These are phyloP conservation scores for Hymenoscyphus linearis DNA, from an alignment of 2,329 filamentous ascomycete species.

Conservation along the genomic window DNA sequence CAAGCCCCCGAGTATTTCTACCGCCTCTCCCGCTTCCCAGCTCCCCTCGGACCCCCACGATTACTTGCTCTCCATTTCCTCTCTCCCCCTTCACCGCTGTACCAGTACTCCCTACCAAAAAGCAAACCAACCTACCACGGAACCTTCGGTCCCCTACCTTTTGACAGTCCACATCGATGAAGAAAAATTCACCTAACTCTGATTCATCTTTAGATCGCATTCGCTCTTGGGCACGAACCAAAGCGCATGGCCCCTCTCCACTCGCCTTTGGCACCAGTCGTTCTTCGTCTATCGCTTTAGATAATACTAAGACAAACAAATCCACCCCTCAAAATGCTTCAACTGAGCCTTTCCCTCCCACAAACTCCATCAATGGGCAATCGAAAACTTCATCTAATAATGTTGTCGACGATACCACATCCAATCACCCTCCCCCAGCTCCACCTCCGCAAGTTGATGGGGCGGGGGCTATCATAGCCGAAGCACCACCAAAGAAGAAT, in stretches of 20 bases:
- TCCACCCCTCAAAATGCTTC: constrained; percentile 21
- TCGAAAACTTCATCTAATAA: constrained; percentile 29
- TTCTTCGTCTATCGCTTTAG: constrained; percentile 36
- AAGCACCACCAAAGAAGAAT: constrained; percentile 26
- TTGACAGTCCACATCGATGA: constrained; percentile 47
- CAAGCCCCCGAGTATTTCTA: background rate
- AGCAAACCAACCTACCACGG: background rate
- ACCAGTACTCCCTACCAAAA: no score
- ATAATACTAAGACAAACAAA: constrained; percentile 22
- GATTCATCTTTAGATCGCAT: constrained; percentile 49
- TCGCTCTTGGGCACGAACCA: constrained; percentile 49
- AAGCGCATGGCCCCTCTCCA: constrained; percentile 47
- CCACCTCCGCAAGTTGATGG: constrained; percentile 47
- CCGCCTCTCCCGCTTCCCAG: background rate
- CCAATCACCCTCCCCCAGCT: constrained; percentile 36
- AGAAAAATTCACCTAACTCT: constrained; percentile 50
- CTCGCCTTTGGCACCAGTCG: constrained; percentile 34
- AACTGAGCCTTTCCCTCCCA: constrained; percentile 10
- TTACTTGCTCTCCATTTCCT: background rate
- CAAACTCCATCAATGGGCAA: constrained; percentile 8
- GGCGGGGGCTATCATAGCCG: constrained; percentile 52
- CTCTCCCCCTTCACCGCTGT: background rate
- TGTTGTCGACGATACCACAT: constrained; percentile 33
- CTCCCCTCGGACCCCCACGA: background rate
- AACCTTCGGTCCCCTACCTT: constrained; percentile 1